These are phyloP conservation scores for Jamesozyma gamospora DNA, from an alignment of 805 yeast species.

Conservation along the genomic window DNA sequence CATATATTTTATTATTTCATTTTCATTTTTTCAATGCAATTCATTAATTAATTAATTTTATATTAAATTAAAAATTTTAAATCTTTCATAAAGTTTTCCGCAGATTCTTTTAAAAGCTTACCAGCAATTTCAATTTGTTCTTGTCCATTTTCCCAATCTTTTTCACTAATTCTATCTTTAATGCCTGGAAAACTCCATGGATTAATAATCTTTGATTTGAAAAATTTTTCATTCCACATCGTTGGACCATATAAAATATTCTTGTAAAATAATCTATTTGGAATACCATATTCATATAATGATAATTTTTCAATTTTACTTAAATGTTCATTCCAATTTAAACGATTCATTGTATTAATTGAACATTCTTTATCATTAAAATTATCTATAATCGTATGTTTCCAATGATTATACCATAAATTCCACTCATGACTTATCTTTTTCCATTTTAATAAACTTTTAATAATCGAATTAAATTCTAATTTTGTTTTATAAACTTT, in stretches of 20 bases:
- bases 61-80: constrained; percentile 1
- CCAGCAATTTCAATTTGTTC: constrained; percentile 38
- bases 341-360: constrained; percentile 51
- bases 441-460: constrained; percentile 33
- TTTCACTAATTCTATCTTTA: constrained; percentile 51
- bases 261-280: constrained; percentile 52
- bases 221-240: constrained; percentile 39
- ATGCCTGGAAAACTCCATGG: constrained; percentile 61
- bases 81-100: constrained; percentile 19
- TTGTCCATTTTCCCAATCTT: constrained; percentile 46
- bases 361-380: constrained; percentile 58
- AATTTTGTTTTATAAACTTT: constrained; percentile 14
- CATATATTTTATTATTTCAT: too few species aligned
- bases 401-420: constrained; percentile 55
- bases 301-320: constrained; percentile 43
- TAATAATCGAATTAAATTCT: constrained; percentile 23
- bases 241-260: constrained; percentile 65
- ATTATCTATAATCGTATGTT: constrained; percentile 31
- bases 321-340: constrained; percentile 66
- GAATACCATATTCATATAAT: constrained; percentile 35
- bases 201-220: neutral
- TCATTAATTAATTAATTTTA: too few species aligned
- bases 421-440: constrained; percentile 37
- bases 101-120: constrained; percentile 24
- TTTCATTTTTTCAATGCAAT: neutral